Conservation (phyloP, 164 flowering plant species). For the Protea cynaroides region DNA sequence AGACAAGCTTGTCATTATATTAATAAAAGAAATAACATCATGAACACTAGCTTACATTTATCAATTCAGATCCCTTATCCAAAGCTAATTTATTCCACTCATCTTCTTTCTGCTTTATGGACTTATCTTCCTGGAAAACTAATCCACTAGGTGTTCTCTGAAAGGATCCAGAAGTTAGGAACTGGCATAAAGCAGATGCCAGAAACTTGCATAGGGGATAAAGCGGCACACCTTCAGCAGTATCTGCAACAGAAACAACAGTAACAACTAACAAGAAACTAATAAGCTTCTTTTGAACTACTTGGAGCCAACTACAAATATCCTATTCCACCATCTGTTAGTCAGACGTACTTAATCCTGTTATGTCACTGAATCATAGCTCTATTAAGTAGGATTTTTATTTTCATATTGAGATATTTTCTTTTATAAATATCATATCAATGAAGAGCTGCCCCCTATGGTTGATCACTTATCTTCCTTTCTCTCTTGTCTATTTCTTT, state of each 20-base stretch:
- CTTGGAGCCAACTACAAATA: too few relatives aligned
- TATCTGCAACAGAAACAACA: slow-evolving; percentile 19
- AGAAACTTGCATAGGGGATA: slow-evolving; percentile 68
- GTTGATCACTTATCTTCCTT: too few relatives aligned
- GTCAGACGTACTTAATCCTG: too few relatives aligned
- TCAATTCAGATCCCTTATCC: slow-evolving; percentile 44
- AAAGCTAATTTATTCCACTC: slow-evolving; percentile 43
- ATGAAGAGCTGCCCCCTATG: too few relatives aligned
- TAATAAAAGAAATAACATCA: not conserved
- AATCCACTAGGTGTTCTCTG: slow-evolving; percentile 2
- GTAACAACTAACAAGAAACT: too few relatives aligned
- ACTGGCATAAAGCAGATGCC: slow-evolving; percentile 42
- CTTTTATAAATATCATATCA: too few relatives aligned
- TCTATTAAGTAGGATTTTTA: too few relatives aligned
- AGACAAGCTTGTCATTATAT: not conserved
- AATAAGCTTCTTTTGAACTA: too few relatives aligned
- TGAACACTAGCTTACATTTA: slow-evolving; percentile 30
- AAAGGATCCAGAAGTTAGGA: slow-evolving; percentile 36
- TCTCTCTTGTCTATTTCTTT: too few relatives aligned
- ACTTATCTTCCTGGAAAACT: slow-evolving; percentile 20
- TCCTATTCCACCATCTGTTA: too few relatives aligned
- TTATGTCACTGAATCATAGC: too few relatives aligned
- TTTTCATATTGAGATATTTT: too few relatives aligned
- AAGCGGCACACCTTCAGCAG: slow-evolving; percentile 44
- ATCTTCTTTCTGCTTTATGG: slow-evolving; percentile 31